Conservation (phyloP, 106 monocot genomes). For the Narthecium ossifragum region DNA sequence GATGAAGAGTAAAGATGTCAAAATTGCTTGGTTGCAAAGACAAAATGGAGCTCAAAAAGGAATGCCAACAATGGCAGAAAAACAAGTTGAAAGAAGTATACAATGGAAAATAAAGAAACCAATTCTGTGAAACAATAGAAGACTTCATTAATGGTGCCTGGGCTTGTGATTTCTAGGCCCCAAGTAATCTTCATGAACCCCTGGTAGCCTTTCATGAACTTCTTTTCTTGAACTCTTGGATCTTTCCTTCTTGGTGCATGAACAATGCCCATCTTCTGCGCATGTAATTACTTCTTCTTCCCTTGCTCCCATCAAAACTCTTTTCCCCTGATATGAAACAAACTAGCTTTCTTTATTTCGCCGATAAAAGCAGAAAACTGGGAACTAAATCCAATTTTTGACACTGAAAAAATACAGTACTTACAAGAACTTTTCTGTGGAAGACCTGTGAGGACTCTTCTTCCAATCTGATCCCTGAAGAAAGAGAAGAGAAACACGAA, state of each 20-base stretch:
- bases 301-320: background rate
- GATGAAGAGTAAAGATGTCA: too few relatives aligned
- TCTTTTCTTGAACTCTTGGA: background rate
- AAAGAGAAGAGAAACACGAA: background rate
- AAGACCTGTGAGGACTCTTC: background rate
- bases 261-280: background rate
- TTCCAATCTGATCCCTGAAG: background rate
- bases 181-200: slow-evolving; percentile 14
- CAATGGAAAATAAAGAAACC: too few relatives aligned
- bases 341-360: background rate
- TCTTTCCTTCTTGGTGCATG: too few relatives aligned
- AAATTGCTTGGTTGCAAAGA: too few relatives aligned
- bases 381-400: background rate
- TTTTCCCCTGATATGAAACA: background rate
- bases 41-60: too few relatives aligned
- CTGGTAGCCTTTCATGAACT: background rate
- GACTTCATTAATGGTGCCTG: slow-evolving; percentile 8
- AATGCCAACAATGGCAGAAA: too few relatives aligned
- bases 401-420: too few relatives aligned
- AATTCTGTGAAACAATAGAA: too few relatives aligned
- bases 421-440: background rate
- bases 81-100: too few relatives aligned
- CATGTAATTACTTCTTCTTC: background rate
- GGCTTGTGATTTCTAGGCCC: slow-evolving; percentile 13
- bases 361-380: background rate